Base-by-base conservation (phyloP, 108 stramenopile genomes). In the Nitzschia sp. region DNA sequence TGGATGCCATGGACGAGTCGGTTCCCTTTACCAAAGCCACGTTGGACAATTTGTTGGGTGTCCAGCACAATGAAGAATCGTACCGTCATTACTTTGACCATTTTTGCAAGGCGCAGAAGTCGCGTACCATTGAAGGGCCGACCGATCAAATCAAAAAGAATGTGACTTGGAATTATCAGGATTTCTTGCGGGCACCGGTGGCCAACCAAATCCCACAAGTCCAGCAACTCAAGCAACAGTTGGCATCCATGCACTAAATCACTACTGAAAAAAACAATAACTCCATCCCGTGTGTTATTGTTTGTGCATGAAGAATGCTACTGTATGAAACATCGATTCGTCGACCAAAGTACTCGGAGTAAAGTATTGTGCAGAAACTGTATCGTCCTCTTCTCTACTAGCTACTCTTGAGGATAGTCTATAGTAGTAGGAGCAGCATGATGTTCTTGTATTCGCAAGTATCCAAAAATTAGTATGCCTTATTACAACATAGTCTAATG, bases 1-100 rank as follows among this genome's bases (percentile, higher is more conserved):
- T 84, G 72, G 82, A 84, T 74, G 79, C 82, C 63, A 80, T 84
- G 82, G 79, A 84, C 68, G 82, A 84, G 32, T 73, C 61, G 1
- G 76, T 84, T 13, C 82, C 82, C 30, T 84, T 84, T 73, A 84
- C 82, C 58, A 80, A 80, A 55, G 50, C 35, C 3, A 74, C 76
- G 0, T 65, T 84, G 58, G 76, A 80, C 59, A 84, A 80, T 60
- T 60, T 84, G 53, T 55, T 84, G 71, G 82, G 82, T 1, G 57
- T 75, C 13, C 52, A 69, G 22, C 53, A 58, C 53, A 70, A 71
- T 32, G 69, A 80, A 13, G 58, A 74, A 32, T 53, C 53, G n/a
- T 80, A 84, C 33, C 58, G 62, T 26, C 76, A 84, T 32, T 84
- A 80, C 63, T 84, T 84, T 60, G 33, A 80, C 17, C 30, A 57